Evolutionary conservation across 495 filamentous ascomycete genomes (phyloP).

Genomic region (Terfezia boudieri): DNA sequence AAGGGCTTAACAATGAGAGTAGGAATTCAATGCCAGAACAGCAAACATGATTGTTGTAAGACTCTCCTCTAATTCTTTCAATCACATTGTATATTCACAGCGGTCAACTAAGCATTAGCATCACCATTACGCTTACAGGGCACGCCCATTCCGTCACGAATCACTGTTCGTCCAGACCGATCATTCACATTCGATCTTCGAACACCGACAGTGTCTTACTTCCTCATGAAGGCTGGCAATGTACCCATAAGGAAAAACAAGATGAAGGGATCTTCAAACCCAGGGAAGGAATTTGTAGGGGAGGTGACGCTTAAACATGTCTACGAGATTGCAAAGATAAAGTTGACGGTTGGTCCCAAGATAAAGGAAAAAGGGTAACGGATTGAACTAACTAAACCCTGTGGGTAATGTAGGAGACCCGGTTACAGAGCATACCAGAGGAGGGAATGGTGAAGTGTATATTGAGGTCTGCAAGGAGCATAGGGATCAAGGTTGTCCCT

Average conservation of each 20-base stretch:
- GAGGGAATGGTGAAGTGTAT: slow-evolving; percentile 68
- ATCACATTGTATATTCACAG: too few relatives aligned
- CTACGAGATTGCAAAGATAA: slow-evolving; percentile 96
- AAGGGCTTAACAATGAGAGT: slow-evolving; percentile 1
- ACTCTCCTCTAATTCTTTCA: neutral
- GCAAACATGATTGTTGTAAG: slow-evolving; percentile 42
- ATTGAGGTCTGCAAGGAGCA: slow-evolving; percentile 68
- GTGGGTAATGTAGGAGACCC: slow-evolving; percentile 32
- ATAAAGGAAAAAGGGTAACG: neutral
- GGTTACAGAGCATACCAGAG: slow-evolving; percentile 57
- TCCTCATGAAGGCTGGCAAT: slow-evolving; percentile 66
- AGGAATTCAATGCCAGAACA: slow-evolving; percentile 98
- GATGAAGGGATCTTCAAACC: slow-evolving; percentile 52
- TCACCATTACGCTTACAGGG: slow-evolving; percentile 23
- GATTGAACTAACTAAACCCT: neutral
- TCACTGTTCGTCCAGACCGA: slow-evolving; percentile 83
- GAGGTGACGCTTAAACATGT: slow-evolving; percentile 82
- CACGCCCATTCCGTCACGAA: slow-evolving; percentile 67
- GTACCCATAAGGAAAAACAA: slow-evolving; percentile 52
- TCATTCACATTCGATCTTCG: slow-evolving; percentile 84
- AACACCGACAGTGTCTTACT: slow-evolving; percentile 73
- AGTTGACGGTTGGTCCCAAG: slow-evolving; percentile 29
- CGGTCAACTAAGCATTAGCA: too few relatives aligned
- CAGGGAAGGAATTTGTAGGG: slow-evolving; percentile 60
- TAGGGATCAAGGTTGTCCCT: slow-evolving; percentile 60